phyloP scores from a whole-genome alignment of 2,329 filamentous ascomycete species.

The Penicillium sp. region DNA sequence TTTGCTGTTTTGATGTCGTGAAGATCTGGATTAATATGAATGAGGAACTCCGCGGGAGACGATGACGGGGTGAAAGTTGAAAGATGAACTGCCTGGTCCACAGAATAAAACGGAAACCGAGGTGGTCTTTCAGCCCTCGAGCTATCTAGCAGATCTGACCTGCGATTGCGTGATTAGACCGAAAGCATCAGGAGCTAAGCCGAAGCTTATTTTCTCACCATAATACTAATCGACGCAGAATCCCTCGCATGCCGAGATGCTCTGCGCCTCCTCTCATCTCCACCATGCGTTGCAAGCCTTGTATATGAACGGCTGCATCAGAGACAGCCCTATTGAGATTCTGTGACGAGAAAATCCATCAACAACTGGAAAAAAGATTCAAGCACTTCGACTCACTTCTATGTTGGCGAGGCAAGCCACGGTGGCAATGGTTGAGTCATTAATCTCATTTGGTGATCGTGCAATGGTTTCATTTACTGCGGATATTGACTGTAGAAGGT shows the following conservation, averaged over 20 bases:
- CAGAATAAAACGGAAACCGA: neutral
- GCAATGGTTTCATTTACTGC: neutral
- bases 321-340: neutral
- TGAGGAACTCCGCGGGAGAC: neutral
- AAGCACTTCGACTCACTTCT: neutral
- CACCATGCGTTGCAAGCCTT: neutral
- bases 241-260: neutral
- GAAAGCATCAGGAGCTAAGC: neutral
- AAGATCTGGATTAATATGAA: neutral
- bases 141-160: neutral
- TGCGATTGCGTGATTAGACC: neutral
- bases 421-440: constrained; percentile 1
- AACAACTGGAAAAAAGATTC: neutral
- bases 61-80: neutral
- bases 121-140: neutral
- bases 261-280: neutral
- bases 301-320: neutral
- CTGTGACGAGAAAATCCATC: neutral
- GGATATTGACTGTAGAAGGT: neutral
- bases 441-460: neutral
- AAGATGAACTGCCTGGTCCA: neutral
- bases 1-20: neutral
- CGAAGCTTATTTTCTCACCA: neutral
- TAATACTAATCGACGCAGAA: neutral
- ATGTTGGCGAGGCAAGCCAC: neutral